A percentile compares a stretch with the other conserved stretches of the same genome.
Evolutionary conservation across 768 basidiomycete genomes (phyloP).

Genomic region (Trametes sanguinea): DNA sequence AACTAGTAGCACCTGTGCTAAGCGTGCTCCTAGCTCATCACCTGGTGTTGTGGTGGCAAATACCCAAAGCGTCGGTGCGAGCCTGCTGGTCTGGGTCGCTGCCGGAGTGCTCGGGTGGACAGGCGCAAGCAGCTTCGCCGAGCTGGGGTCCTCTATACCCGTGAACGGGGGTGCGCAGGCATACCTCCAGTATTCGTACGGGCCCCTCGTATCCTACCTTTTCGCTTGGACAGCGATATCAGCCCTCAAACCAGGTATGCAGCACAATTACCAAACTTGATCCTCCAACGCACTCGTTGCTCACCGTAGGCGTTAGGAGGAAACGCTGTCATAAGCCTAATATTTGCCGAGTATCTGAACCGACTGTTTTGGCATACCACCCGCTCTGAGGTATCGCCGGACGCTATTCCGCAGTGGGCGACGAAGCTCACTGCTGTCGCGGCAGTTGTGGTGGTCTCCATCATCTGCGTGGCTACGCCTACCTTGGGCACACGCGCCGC

Average conservation of each 20-base stretch:
- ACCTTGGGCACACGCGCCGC: conserved; percentile 80
- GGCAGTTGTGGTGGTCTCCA: conserved; percentile 70
- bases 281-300: background rate
- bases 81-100: conserved; percentile 80
- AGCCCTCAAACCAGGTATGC: conserved; percentile 77
- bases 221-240: conserved; percentile 96
- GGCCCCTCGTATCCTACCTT: conserved; percentile 83
- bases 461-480: conserved; percentile 77
- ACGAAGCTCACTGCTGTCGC: conserved; percentile 82
- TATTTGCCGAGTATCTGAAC: conserved; percentile 91
- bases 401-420: conserved; percentile 85
- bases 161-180: conserved; percentile 67
- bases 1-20: background rate
- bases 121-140: conserved; percentile 91
- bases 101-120: conserved; percentile 92
- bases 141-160: conserved; percentile 88
- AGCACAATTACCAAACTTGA: background rate
- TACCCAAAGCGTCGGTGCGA: conserved; percentile 86
- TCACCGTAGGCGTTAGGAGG: conserved; percentile 45
- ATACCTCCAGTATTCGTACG: conserved; percentile 88
- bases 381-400: conserved; percentile 69
- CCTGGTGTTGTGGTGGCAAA: conserved; percentile 92
- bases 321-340: conserved; percentile 85
- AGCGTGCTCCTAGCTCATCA: conserved; percentile 64
- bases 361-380: conserved; percentile 81